Evolutionary conservation across 805 yeast species (phyloP).

Genomic region (Candida ponderosae): DNA sequence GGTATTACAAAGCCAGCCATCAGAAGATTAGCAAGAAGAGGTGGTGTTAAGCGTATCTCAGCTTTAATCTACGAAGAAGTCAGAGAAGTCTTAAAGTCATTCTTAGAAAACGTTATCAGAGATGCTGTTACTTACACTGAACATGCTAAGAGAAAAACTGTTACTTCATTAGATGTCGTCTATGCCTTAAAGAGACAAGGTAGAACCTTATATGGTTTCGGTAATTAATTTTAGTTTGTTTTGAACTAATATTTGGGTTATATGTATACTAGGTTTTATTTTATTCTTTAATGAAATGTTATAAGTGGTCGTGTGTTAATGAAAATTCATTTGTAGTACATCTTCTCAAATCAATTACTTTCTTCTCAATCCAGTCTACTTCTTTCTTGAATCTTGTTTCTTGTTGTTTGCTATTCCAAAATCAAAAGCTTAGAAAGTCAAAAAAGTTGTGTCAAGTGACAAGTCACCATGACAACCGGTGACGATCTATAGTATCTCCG

Average conservation of each 20-base stretch:
- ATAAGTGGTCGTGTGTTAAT: no score
- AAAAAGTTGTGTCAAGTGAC: no score
- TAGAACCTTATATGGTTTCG: slow-evolving; percentile 99
- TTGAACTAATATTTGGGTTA: slow-evolving; percentile 4
- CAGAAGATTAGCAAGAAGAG: slow-evolving; percentile 99
- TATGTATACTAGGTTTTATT: slow-evolving; percentile 1
- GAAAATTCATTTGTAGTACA: no score
- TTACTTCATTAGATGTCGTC: slow-evolving; percentile 96
- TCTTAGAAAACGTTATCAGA: slow-evolving; percentile 95
- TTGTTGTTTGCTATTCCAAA: no score
- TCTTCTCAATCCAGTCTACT: no score
- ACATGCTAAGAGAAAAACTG: slow-evolving; percentile 99
- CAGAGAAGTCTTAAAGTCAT: slow-evolving; percentile 91
- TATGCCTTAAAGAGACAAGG: slow-evolving; percentile 99
- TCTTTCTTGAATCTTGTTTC: no score
- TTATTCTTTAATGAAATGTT: no score
- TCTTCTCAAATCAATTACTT: no score
- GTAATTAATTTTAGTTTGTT: slow-evolving; percentile 86
- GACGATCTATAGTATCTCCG: no score
- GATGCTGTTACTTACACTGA: slow-evolving; percentile 99
- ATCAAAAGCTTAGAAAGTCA: no score
- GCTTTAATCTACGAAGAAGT: slow-evolving; percentile 98
- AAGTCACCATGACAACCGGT: no score
- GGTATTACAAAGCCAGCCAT: slow-evolving; percentile 99
- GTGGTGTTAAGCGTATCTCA: slow-evolving; percentile 99